phyloP scores from a whole-genome alignment of 2,329 filamentous ascomycete genomes.

The Diplodia intermedia region DNA sequence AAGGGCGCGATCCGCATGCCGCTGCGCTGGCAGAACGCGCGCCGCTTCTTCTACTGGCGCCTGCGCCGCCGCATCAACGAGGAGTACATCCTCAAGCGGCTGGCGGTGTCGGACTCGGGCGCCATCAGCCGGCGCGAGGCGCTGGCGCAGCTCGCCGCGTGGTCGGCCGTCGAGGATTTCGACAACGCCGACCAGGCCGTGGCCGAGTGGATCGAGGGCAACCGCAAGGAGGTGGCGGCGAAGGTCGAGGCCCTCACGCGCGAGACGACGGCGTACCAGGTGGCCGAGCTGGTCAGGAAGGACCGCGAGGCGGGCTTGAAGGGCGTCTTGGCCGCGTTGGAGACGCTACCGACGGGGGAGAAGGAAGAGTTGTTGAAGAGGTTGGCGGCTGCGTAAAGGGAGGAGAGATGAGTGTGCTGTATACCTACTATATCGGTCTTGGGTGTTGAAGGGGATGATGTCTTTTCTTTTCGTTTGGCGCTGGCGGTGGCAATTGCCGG shows the following conservation, averaged over 20 bases:
- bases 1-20: constrained; percentile 90
- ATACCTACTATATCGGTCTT: neutral
- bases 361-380: constrained; percentile 79
- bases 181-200: constrained; percentile 81
- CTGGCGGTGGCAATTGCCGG: neutral
- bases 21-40: constrained; percentile 85
- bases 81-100: constrained; percentile 94
- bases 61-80: constrained; percentile 95
- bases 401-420: neutral
- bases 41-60: constrained; percentile 99
- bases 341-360: constrained; percentile 86
- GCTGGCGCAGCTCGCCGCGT: constrained; percentile 78
- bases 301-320: constrained; percentile 76
- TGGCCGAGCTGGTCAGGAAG: constrained; percentile 71
- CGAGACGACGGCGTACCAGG: constrained; percentile 72
- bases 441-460: too few species aligned
- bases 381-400: constrained; percentile 38
- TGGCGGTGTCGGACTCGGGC: constrained; percentile 62
- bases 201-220: constrained; percentile 94
- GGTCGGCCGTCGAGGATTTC: constrained; percentile 81
- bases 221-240: constrained; percentile 79
- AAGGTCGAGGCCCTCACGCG: constrained; percentile 86
- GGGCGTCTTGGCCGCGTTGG: constrained; percentile 84
- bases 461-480: neutral
- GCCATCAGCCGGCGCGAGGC: constrained; percentile 67